Conservation (phyloP, 139 green algal species). For the Marvania coccoides region DNA sequence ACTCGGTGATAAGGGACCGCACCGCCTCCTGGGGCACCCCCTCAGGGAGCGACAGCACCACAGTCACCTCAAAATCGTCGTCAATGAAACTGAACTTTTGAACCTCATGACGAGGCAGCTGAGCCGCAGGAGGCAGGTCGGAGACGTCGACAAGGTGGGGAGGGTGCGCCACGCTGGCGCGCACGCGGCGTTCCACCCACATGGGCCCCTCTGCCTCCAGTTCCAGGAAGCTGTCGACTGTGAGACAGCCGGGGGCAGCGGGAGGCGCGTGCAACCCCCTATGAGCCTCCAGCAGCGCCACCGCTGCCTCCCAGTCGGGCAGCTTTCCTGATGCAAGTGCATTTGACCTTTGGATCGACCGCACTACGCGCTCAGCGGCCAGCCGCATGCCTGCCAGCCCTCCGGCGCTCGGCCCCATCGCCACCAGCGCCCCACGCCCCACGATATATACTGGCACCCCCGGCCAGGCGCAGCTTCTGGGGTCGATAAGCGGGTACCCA, state of each 20-base stretch:
- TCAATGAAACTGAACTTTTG: slow-evolving; percentile 25
- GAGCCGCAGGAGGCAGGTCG: slow-evolving; percentile 1
- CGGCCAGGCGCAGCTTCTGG: slow-evolving; percentile 4
- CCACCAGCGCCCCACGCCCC: slow-evolving; percentile 10
- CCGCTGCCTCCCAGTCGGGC: too few relatives aligned
- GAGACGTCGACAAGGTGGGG: slow-evolving; percentile 19
- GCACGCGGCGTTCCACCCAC: not conserved
- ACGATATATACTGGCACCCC: slow-evolving; percentile 9
- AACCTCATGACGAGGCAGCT: slow-evolving; percentile 1
- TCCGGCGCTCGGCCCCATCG: slow-evolving; percentile 15
- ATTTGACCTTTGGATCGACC: not conserved
- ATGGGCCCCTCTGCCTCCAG: slow-evolving; percentile 1
- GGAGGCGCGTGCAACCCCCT: too few relatives aligned
- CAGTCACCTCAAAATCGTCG: slow-evolving; percentile 23
- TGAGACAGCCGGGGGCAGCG: too few relatives aligned
- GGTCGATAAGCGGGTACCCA: slow-evolving; percentile 13
- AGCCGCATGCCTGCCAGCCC: slow-evolving; percentile 14
- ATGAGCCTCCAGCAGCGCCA: too few relatives aligned
- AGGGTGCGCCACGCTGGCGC: not conserved
- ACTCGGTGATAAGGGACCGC: not conserved
- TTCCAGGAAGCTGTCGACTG: not conserved
- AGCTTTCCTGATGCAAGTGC: not conserved
- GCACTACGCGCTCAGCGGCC: slow-evolving; percentile 13
- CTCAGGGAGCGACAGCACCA: slow-evolving; percentile 17
- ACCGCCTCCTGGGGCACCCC: slow-evolving; percentile 14